Base-by-base conservation (phyloP, 2,329 filamentous ascomycete species). In the Trichophyton rubrum region DNA sequence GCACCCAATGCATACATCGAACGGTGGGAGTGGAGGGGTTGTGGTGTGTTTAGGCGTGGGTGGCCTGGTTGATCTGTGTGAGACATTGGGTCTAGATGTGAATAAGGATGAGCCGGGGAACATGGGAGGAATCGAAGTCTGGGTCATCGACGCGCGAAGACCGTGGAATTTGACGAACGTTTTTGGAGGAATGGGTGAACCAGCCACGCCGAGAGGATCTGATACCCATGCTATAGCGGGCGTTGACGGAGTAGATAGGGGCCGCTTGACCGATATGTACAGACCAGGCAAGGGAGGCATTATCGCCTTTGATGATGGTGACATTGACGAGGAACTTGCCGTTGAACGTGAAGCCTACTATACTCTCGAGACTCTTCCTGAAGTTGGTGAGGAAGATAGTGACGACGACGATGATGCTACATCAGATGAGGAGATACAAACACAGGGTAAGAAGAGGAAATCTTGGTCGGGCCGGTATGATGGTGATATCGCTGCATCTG, bases 91-190 rank as follows among this genome's bases (percentile, higher is more conserved):
- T 0, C 78, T 97, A 61, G 86, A 88, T 62, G 85, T 87, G 58
- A 82, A 81, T 5, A 85, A 86, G 30, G 82, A 83, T n/a, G 79
- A 80, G 8, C 78, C 75, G 38, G 79, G 77, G 60, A 74, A 85
- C 58, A 87, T 89, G 75, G 85, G 86, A 41, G 88, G 88, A n/a
- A 89, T 97, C 0, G 90, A 96, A 71, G 87, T 96, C 35, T 99
- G 93, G 93, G 82, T 97, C 9, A 80, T 97, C 62, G 93, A 99
- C 74, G 85, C 92, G 30, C 83, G 93, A 73, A 81, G 93, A 62
- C 93, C 93, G 13, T 97, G 92, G 90, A 97, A 99, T 71, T 72
- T 99, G 69, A 85, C 84, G 64, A 99, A 99, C 72, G 85, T 97
- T 13, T 97, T 97, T 77, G 90, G 88, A 11, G 88, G 88, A 2